Evolutionary conservation across 2,329 filamentous ascomycete species (phyloP), one percentile per base, ranked within the genome.

Genomic region (Colletotrichum eleusines): DNA sequence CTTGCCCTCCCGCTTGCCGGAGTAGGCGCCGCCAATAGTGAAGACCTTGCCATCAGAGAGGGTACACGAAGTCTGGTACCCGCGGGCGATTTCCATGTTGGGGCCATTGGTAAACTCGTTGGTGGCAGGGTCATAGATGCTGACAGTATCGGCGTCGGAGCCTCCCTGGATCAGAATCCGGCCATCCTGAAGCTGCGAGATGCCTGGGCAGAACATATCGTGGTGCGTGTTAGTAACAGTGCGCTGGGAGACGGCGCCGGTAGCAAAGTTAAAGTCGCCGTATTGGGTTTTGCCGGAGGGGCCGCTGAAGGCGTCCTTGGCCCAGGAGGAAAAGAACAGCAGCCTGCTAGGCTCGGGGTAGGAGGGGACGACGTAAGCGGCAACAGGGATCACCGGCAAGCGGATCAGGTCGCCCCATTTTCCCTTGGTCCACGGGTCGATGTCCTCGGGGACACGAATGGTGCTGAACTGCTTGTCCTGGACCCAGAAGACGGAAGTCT

Each of bases 201-300:
- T 86, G 2, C 87, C 88, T 0, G 87, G 86, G 74, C 87, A 89
- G 73, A 88, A 88, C 86, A 88, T 88, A 74, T 88, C 85, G 73
- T 87, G 84, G 5, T 81, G 74, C 0, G 84, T 87, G 69, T 85
- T 76, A 53, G 78, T 76, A 9, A 83, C 76, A 42, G 76, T 77
- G 23, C 76, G 76, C 28, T 78, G 57, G 26, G 78, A 76, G 14
- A 80, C 70, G 81, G 64, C 66, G 53, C 74, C 74, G 2, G 74
- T 75, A 16, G 66, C 72, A 51, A 74, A 74, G 64, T 76, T 71
- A 63, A 73, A 76, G 66, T 75, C 74, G 38, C 74, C 74, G 40
- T 72, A 76, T 60, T 76, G 74, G 48, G 72, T 73, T 69, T 50
- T 66, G 35, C 72, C 72, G 2, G 69, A 72, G 28, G 72, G 66